phyloP scores from a whole-genome alignment of 768 basidiomycete species.

The Gymnopilus dilepis region DNA sequence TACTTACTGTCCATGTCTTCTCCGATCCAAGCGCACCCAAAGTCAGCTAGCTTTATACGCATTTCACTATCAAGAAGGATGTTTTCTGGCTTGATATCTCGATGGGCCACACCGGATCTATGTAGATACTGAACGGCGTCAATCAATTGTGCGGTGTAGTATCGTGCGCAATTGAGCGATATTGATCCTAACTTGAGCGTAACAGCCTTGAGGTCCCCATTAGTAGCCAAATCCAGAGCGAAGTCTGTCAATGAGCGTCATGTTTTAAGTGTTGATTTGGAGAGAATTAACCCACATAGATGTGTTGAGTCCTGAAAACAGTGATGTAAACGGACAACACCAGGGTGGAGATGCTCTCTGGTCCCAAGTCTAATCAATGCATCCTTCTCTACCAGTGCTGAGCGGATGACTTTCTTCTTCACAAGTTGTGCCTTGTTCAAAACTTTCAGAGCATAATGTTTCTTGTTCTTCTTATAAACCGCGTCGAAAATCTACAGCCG shows the following conservation, averaged over 20 bases:
- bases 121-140: slow-evolving; percentile 94
- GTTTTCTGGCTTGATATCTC: slow-evolving; percentile 90
- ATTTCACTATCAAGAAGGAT: slow-evolving; percentile 86
- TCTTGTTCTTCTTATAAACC: slow-evolving; percentile 34
- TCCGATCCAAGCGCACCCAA: slow-evolving; percentile 87
- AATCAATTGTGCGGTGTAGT: slow-evolving; percentile 89
- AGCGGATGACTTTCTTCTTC: slow-evolving; percentile 76
- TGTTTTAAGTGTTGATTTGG: background rate
- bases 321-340: slow-evolving; percentile 80
- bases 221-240: slow-evolving; percentile 74
- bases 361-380: slow-evolving; percentile 75
- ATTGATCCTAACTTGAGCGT: slow-evolving; percentile 86
- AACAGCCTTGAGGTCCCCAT: slow-evolving; percentile 79
- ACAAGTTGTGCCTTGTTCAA: slow-evolving; percentile 85
- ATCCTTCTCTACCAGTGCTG: slow-evolving; percentile 82
- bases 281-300: slow-evolving; percentile 65
- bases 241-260: slow-evolving; percentile 57
- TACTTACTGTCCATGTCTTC: slow-evolving; percentile 59
- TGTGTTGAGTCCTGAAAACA: slow-evolving; percentile 87
- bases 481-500: slow-evolving; percentile 32
- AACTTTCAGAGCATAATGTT: slow-evolving; percentile 46
- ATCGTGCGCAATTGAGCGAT: slow-evolving; percentile 73
- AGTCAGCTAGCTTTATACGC: slow-evolving; percentile 95
- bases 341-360: slow-evolving; percentile 62
- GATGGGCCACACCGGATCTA: slow-evolving; percentile 86